Conservation (phyloP, 805 yeast genomes). For the Pichia manshurica region DNA sequence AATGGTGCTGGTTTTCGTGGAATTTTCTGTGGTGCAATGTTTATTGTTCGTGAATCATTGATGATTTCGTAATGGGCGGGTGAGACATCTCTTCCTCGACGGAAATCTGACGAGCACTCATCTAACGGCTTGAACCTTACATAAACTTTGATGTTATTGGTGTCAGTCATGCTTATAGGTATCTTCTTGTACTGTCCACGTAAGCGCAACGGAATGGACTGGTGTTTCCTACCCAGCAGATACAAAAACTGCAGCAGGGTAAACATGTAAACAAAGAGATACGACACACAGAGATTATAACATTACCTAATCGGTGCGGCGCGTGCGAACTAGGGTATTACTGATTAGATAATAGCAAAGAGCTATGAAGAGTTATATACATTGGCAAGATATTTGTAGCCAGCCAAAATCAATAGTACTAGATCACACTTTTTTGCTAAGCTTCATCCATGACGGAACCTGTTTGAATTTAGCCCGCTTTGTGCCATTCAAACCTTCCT, state of each 20-base stretch:
- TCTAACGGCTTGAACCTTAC: conserved; percentile 3
- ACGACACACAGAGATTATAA: too few species aligned
- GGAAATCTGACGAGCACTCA: neutral
- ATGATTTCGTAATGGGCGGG: conserved; percentile 3
- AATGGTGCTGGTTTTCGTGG: neutral
- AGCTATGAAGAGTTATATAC: too few species aligned
- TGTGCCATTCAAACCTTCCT: neutral
- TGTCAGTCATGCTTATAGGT: neutral
- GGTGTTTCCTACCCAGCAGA: too few species aligned
- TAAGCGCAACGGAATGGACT: too few species aligned
- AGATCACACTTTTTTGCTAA: conserved; percentile 23
- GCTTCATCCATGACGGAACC: conserved; percentile 32
- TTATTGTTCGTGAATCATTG: neutral
- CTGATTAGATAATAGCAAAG: too few species aligned
- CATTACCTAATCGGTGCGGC: too few species aligned
- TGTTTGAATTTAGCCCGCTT: conserved; percentile 16
- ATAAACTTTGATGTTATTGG: neutral
- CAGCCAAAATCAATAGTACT: too few species aligned
- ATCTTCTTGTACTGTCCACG: too few species aligned
- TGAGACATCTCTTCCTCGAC: neutral
- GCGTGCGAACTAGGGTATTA: too few species aligned
- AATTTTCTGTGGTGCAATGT: neutral
- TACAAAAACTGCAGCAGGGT: too few species aligned
- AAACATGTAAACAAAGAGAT: too few species aligned
- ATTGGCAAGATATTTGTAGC: too few species aligned